These are phyloP conservation scores for Mycosphaerelloides madeirae DNA, from an alignment of 2,329 filamentous ascomycete genomes.

Conservation along the genomic window DNA sequence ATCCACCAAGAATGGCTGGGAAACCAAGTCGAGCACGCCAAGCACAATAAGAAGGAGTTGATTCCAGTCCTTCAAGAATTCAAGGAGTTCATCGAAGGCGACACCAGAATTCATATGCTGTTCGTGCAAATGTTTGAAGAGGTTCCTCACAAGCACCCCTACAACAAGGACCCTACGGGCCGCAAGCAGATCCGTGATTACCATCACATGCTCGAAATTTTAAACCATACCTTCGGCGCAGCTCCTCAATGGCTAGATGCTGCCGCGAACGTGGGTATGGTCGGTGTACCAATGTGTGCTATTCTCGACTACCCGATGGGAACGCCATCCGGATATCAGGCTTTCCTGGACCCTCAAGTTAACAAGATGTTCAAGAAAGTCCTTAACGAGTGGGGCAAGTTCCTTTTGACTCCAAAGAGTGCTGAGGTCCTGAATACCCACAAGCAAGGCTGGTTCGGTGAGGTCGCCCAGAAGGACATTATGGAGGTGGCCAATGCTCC, in stretches of 20 bases:
- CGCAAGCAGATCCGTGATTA: slow-evolving; percentile 61
- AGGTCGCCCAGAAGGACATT: slow-evolving; percentile 36
- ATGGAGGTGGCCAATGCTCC: slow-evolving; percentile 30
- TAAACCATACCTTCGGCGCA: slow-evolving; percentile 53
- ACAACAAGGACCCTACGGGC: slow-evolving; percentile 58
- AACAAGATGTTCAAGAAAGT: slow-evolving; percentile 51
- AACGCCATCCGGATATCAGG: slow-evolving; percentile 50
- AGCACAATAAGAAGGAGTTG: slow-evolving; percentile 48
- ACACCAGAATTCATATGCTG: slow-evolving; percentile 60
- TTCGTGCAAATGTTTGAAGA: slow-evolving; percentile 61
- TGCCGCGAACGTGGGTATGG: slow-evolving; percentile 39
- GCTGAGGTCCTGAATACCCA: slow-evolving; percentile 36
- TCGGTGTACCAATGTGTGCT: slow-evolving; percentile 55
- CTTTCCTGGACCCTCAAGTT: slow-evolving; percentile 51
- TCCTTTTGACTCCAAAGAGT: slow-evolving; percentile 31
- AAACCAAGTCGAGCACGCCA: slow-evolving; percentile 52
- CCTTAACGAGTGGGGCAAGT: slow-evolving; percentile 46
- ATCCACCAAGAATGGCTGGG: slow-evolving; percentile 61
- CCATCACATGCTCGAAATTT: slow-evolving; percentile 59
- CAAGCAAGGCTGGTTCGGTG: slow-evolving; percentile 39
- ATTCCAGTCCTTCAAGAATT: slow-evolving; percentile 61
- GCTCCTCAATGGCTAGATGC: slow-evolving; percentile 41
- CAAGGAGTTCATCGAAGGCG: slow-evolving; percentile 59
- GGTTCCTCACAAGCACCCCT: slow-evolving; percentile 57
- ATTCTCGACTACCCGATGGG: slow-evolving; percentile 58